phyloP scores from a whole-genome alignment of 768 basidiomycete genomes.

The Lactifluus hygrophoroides region DNA sequence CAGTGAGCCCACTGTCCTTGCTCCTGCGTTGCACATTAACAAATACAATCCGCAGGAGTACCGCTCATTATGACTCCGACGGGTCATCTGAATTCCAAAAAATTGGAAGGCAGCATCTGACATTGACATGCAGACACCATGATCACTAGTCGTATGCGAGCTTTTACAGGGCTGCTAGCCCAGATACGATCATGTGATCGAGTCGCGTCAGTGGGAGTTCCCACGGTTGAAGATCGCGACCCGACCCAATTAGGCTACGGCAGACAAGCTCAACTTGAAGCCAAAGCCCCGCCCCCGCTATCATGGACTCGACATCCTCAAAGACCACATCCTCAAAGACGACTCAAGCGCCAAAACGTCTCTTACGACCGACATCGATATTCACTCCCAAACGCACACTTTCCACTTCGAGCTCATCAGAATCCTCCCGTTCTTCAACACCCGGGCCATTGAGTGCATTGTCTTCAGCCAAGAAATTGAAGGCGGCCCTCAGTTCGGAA shows the following conservation, averaged over 20 bases:
- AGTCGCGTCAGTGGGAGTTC: conserved; percentile 4
- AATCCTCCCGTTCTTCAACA: conserved; percentile 11
- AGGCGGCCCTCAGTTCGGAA: conserved; percentile 16
- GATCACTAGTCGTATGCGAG: no score
- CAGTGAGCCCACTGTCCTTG: no score
- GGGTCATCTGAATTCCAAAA: no score
- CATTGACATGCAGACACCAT: no score
- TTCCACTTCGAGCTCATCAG: conserved; percentile 7
- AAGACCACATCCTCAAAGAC: neutral
- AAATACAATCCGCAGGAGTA: no score
- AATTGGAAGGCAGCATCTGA: no score
- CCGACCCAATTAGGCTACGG: neutral
- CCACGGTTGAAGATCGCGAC: conserved; percentile 7
- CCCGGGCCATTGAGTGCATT: conserved; percentile 11
- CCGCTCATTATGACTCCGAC: no score
- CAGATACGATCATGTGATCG: conserved; percentile 7
- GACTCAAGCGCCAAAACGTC: conserved; percentile 1
- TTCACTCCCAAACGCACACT: conserved; percentile 14
- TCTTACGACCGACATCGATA: conserved; percentile 7
- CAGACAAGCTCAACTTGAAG: neutral
- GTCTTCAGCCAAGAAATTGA: conserved; percentile 20
- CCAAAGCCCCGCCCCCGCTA: neutral
- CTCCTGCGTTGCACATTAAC: no score
- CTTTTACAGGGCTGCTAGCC: no score
- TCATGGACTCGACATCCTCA: conserved; percentile 4